Evolutionary conservation across 2,329 filamentous ascomycete species (phyloP).

Genomic region (Arthrobotrys entomopaga): DNA sequence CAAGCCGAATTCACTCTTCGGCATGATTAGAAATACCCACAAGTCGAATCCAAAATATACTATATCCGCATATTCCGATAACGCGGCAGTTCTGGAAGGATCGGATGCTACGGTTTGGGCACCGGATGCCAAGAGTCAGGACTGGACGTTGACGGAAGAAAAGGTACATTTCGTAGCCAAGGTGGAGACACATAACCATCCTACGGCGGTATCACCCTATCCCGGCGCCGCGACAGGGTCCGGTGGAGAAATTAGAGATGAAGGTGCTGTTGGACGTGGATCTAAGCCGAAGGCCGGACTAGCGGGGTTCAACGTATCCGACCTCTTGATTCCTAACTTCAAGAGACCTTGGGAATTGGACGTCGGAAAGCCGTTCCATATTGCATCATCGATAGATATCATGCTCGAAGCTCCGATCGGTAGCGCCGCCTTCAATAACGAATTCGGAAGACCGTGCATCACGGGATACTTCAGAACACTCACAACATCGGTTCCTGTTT

Average conservation of each 20-base stretch:
- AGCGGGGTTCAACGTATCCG: conserved; percentile 92
- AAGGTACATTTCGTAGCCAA: conserved; percentile 87
- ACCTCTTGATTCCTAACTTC: conserved; percentile 86
- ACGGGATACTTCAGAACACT: conserved; percentile 92
- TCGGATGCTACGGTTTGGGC: conserved; percentile 81
- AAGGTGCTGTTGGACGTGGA: conserved; percentile 91
- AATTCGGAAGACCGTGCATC: conserved; percentile 90
- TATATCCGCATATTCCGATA: conserved; percentile 97
- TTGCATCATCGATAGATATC: conserved; percentile 92
- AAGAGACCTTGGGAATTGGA: conserved; percentile 89
- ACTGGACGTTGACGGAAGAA: conserved; percentile 89
- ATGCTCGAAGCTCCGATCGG: conserved; percentile 98
- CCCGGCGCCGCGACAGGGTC: conserved; percentile 94
- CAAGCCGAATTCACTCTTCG: conserved; percentile 84
- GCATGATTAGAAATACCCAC: conserved; percentile 97
- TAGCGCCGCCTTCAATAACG: conserved; percentile 95
- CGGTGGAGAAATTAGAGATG: conserved; percentile 93
- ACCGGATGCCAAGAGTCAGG: conserved; percentile 83
- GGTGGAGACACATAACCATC: conserved; percentile 98
- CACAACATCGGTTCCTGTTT: conserved; percentile 73
- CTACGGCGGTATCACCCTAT: conserved; percentile 92
- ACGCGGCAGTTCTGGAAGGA: conserved; percentile 89
- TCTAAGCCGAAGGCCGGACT: conserved; percentile 93
- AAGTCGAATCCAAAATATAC: conserved; percentile 78
- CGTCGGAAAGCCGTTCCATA: conserved; percentile 87